A percentile compares a stretch with the other conserved stretches of the same genome.
Evolutionary conservation across 257 asterid species (phyloP).

Genomic region (Petunia secreta): DNA sequence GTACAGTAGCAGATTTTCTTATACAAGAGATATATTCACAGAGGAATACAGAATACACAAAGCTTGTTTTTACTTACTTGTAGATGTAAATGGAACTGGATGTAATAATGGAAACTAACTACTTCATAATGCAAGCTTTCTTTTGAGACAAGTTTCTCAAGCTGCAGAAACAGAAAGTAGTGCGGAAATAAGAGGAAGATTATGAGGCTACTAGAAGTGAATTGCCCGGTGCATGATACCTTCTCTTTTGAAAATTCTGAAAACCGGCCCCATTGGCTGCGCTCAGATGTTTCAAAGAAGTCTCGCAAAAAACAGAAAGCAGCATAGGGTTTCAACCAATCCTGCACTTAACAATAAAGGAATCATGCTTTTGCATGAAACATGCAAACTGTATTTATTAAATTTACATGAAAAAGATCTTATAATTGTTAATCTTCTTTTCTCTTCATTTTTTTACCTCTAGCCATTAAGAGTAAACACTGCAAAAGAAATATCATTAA

Average conservation of each 20-base stretch:
- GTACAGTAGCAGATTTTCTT: conserved; percentile 22
- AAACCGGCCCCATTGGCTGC: conserved; percentile 94
- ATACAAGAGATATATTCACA: conserved; percentile 26
- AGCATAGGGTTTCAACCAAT: conserved; percentile 92
- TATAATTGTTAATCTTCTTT: not conserved
- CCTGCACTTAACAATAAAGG: conserved; percentile 51
- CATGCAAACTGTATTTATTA: not conserved
- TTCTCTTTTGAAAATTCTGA: conserved; percentile 67
- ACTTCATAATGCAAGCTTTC: conserved; percentile 73
- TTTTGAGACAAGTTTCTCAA: conserved; percentile 77
- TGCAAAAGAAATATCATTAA: not conserved
- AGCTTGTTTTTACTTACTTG: conserved; percentile 59
- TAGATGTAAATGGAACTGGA: conserved; percentile 84
- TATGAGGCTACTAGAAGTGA: conserved; percentile 2
- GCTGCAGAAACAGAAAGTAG: conserved; percentile 58
- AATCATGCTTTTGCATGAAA: conserved; percentile 3
- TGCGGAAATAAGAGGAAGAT: conserved; percentile 6
- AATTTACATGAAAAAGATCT: conserved; percentile 7
- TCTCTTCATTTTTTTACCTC: not conserved
- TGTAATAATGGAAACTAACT: conserved; percentile 81
- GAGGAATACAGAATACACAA: conserved; percentile 20
- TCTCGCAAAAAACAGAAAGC: conserved; percentile 95
- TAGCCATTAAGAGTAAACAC: conserved; percentile 17
- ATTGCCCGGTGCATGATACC: conserved; percentile 40
- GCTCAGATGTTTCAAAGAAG: conserved; percentile 97